Conservation (phyloP, 2,329 filamentous ascomycete genomes). For the Pseudogymnoascus destructans region DNA sequence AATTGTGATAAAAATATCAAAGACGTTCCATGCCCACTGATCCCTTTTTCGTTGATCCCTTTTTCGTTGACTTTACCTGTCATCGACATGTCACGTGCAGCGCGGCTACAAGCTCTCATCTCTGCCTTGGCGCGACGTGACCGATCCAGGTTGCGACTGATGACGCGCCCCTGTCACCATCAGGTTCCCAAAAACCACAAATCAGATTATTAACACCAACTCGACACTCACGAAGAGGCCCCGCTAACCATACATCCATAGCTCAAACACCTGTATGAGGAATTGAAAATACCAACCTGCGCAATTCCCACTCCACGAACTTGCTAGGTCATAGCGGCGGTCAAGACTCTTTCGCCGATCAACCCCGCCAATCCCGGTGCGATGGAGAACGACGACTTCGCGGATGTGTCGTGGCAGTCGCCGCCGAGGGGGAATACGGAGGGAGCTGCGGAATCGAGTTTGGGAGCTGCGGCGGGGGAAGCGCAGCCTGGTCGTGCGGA, state of each 20-base stretch:
- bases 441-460: slow-evolving; percentile 27
- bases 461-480: not conserved
- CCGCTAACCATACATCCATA: not conserved
- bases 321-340: not conserved
- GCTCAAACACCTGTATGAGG: not conserved
- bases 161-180: not conserved
- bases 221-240: not conserved
- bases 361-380: slow-evolving; percentile 9
- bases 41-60: not conserved
- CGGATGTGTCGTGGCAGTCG: slow-evolving; percentile 61
- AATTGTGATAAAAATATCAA: not conserved
- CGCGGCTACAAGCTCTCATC: not conserved
- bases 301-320: not conserved
- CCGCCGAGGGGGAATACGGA: not conserved
- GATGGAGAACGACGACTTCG: slow-evolving; percentile 52
- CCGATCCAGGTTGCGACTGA: slow-evolving; percentile 3
- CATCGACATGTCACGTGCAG: not conserved
- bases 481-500: slow-evolving; percentile 12
- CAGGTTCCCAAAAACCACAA: not conserved
- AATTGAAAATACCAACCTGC: not conserved
- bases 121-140: not conserved
- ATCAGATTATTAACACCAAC: not conserved
- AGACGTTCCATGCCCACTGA: not conserved
- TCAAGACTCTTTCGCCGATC: not conserved
- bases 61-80: not conserved